Base-by-base conservation (phyloP, 1,284 basidiomycete species). In the Gomphus bonarii region DNA sequence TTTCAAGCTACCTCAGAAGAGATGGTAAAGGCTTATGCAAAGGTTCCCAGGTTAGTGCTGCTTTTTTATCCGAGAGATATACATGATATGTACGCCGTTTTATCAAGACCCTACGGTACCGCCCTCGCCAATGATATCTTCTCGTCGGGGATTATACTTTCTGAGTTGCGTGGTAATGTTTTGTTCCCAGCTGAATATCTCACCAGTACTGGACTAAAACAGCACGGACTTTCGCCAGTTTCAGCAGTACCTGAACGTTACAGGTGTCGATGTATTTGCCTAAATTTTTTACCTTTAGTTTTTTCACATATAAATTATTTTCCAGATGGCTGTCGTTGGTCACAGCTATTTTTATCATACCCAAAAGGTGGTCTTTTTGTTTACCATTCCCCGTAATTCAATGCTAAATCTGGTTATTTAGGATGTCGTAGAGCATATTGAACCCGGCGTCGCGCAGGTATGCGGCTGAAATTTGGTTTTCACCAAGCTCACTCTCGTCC, bases 201-300 rank as follows among this genome's bases (percentile, higher is more conserved):
- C 55, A 12, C 50, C 52, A 51, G 33, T 38, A 31, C 12, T 22
- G 31, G 20, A 56, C 49, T 50, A 48, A n/a, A 42, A 30, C 61
- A 92, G 90, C 65, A 97, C 92, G 46, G 92, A 95, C 68, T 95
- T 95, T 65, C 82, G 91, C 35, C 95, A 98, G 66, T 99, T 98
- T 63, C 89, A 94, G 65, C 75, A 89, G 61, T 99, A 99, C 68
- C 76, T 97, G 36, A 87, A 88, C 63, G 82, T 93, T 16, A 86
- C 89, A 0, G 92, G 92, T 20, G 71, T 94, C 31, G 92, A 94
- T 68, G 88, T 88, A 64, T 66, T 83, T 67, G 36, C 54, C 49
- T 53, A 25, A 20, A 8, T 30, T 22, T 63, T 28, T 25, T 11
- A 9, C n/a, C 58, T 11, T 57, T 50, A 48, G 20, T 63, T 42